Evolutionary conservation across 306 rosid genomes (phyloP).

Genomic region (Rosa rugosa): DNA sequence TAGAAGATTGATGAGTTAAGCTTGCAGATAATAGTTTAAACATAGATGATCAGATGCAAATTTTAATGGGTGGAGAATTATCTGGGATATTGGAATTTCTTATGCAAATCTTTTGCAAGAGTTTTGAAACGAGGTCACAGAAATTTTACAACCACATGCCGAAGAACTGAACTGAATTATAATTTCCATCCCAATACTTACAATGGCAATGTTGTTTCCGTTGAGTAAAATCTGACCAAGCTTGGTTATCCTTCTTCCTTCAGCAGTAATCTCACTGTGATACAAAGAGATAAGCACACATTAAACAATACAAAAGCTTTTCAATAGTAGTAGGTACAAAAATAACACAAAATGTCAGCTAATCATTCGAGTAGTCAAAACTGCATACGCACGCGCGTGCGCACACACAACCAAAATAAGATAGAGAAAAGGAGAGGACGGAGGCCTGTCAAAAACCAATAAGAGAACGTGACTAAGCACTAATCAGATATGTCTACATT

Average conservation of each 20-base stretch:
- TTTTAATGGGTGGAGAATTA: background rate
- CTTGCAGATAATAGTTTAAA: background rate
- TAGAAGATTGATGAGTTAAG: background rate
- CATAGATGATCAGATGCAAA: background rate
- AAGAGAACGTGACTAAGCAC: background rate
- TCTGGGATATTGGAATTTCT: background rate
- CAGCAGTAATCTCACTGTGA: constrained; percentile 81
- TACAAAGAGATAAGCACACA: constrained; percentile 9
- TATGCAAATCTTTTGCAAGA: background rate
- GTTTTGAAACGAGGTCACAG: background rate
- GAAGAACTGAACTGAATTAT: background rate
- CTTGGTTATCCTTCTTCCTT: constrained; percentile 97
- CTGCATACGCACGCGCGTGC: background rate
- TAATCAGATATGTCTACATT: background rate
- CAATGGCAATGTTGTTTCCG: constrained; percentile 99
- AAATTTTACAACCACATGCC: background rate
- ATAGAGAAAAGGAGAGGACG: background rate
- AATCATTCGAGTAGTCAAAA: background rate
- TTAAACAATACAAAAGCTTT: background rate
- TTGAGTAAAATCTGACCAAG: constrained; percentile 94
- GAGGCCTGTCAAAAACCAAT: background rate
- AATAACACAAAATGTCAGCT: background rate
- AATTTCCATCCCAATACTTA: constrained; percentile 41
- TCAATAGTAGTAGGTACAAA: background rate
- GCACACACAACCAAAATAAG: background rate